Evolutionary conservation across 176 grass and related monocot species (phyloP).

Genomic region (Dendrocalamus sinicus): DNA sequence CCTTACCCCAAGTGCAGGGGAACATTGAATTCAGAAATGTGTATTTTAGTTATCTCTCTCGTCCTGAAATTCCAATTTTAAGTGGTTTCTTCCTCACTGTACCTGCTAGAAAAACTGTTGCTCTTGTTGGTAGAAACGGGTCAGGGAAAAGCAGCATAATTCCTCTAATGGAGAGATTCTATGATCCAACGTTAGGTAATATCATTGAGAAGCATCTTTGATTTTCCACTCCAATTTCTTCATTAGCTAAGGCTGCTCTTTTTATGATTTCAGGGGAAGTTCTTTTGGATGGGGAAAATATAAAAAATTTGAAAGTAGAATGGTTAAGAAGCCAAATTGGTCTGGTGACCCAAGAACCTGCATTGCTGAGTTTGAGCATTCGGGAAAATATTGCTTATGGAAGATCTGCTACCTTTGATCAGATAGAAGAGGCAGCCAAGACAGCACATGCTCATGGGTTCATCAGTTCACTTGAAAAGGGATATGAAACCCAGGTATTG

Average conservation of each 20-base stretch:
- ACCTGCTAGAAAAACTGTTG: conserved; percentile 96
- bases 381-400: conserved; percentile 98
- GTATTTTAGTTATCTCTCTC: conserved; percentile 97
- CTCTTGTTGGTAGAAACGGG: conserved; percentile 99
- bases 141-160: conserved; percentile 99
- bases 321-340: conserved; percentile 99
- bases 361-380: conserved; percentile 95
- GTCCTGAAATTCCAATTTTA: conserved; percentile 98
- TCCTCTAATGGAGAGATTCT: conserved; percentile 99
- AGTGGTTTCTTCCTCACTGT: conserved; percentile 98
- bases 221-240: conserved; percentile 19
- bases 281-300: conserved; percentile 97
- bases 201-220: conserved; percentile 31
- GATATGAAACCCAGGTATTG: conserved; percentile 91
- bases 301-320: conserved; percentile 94
- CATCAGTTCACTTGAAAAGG: conserved; percentile 95
- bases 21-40: conserved; percentile 99
- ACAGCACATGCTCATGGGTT: conserved; percentile 97
- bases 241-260: conserved; percentile 20
- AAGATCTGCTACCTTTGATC: conserved; percentile 87
- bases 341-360: conserved; percentile 95
- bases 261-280: conserved; percentile 83
- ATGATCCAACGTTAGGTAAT: conserved; percentile 97
- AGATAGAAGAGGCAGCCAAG: conserved; percentile 98
- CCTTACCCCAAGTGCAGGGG: conserved; percentile 80